Percentiles rank a stretch among this genome's conserved stretches.
Conservation (phyloP, 768 basidiomycete genomes). For the Podaxis pistillaris region DNA sequence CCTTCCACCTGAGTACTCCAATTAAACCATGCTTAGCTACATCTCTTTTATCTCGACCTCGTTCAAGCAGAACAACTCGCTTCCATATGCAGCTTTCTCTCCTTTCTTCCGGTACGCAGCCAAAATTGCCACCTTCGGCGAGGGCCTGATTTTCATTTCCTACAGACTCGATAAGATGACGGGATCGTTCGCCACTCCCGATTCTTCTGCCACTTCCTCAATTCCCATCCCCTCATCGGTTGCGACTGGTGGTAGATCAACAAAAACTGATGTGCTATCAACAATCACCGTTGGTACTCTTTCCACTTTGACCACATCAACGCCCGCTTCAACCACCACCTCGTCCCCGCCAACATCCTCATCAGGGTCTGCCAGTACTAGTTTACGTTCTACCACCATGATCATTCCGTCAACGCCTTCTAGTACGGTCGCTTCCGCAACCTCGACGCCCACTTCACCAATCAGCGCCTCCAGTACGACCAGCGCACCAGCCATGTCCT, state of each 20-base stretch:
- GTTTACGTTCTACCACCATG: not conserved
- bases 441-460: conserved; percentile 14
- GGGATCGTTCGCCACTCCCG: conserved; percentile 52
- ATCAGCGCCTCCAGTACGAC: not conserved
- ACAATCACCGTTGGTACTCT: conserved; percentile 38
- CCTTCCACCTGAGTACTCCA: conserved; percentile 11
- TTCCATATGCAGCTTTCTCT: conserved; percentile 43
- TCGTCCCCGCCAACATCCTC: conserved; percentile 18
- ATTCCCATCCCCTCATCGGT: conserved; percentile 42
- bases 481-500: conserved; percentile 3
- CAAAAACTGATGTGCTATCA: conserved; percentile 32
- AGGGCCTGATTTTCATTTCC: conserved; percentile 2
- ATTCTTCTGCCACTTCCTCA: conserved; percentile 46
- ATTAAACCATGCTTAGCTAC: conserved; percentile 43
- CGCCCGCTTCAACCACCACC: conserved; percentile 21
- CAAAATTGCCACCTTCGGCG: not conserved
- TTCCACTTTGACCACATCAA: conserved; percentile 21
- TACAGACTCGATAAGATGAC: conserved; percentile 56
- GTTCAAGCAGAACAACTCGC: conserved; percentile 27
- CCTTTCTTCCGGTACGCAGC: conserved; percentile 52
- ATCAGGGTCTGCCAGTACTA: conserved; percentile 21
- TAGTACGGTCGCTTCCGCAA: not conserved
- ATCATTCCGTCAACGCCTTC: conserved; percentile 12
- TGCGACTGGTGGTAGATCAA: conserved; percentile 27
- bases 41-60: conserved; percentile 50